phyloP scores from a whole-genome alignment of 1,139 yeast species.

The Sugiyamaella xylanicola region DNA sequence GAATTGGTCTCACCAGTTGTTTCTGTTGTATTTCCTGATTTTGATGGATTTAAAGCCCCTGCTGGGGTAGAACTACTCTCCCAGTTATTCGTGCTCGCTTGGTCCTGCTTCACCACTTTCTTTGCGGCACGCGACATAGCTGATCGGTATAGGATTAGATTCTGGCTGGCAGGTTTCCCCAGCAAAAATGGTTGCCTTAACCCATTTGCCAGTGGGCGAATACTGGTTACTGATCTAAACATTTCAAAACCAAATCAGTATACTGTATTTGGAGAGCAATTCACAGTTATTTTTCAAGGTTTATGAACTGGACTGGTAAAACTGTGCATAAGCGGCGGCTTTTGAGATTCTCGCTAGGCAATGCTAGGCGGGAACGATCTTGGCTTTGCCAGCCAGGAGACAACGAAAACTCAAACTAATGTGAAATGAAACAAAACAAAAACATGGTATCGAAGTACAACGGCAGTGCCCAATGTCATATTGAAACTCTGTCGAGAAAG shows the following conservation, averaged over 20 bases:
- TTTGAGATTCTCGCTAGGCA: not conserved
- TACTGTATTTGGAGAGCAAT: no score
- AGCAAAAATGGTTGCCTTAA: not conserved
- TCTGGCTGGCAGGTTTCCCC: not conserved
- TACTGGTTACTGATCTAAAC: not conserved
- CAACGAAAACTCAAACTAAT: no score
- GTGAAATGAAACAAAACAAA: no score
- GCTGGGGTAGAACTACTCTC: not conserved
- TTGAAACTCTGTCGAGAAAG: no score
- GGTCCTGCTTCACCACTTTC: conserved; percentile 14
- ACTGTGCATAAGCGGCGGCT: not conserved
- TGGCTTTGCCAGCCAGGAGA: not conserved
- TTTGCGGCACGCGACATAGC: conserved; percentile 21
- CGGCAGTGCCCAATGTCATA: no score
- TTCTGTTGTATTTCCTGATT: not conserved
- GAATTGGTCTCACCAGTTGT: not conserved
- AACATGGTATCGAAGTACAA: no score
- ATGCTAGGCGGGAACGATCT: not conserved
- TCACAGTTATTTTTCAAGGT: no score
- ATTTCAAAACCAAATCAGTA: no score
- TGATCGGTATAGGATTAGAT: not conserved
- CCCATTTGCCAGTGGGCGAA: not conserved
- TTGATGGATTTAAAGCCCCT: not conserved
- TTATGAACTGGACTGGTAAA: no score
- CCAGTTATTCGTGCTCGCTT: not conserved